These are phyloP conservation scores for Albugo candida DNA, from an alignment of 352 stramenopile genomes.

Conservation along the genomic window DNA sequence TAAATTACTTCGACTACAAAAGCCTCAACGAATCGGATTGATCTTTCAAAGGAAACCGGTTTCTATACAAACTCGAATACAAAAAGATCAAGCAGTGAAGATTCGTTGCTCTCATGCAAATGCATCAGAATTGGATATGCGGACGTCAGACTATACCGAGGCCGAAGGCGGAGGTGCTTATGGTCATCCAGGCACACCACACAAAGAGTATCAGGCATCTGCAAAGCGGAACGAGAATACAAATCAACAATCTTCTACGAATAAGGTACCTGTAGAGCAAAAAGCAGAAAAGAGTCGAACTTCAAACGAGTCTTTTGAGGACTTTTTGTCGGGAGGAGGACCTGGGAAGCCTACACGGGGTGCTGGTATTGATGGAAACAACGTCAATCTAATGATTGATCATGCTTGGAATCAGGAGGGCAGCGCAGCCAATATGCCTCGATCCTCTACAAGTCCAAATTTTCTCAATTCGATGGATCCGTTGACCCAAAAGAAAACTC, in stretches of 20 bases:
- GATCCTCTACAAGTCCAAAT: conserved; percentile 13
- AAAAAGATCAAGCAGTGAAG: no score
- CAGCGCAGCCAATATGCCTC: conserved; percentile 5
- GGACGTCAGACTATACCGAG: no score
- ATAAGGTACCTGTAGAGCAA: no score
- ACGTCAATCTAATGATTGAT: conserved; percentile 61
- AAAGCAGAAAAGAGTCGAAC: no score
- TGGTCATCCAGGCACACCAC: no score
- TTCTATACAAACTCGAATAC: no score
- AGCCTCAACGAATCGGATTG: conserved; percentile 29
- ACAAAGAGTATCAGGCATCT: no score
- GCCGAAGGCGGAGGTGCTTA: no score
- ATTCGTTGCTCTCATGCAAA: no score
- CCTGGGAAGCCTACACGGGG: conserved; percentile 3
- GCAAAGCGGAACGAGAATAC: no score
- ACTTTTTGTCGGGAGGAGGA: conserved; percentile 50
- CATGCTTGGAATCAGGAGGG: conserved; percentile 23
- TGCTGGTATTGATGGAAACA: conserved; percentile 5
- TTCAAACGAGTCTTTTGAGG: conserved; percentile 17
- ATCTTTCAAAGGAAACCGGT: conserved; percentile 57
- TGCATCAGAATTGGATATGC: no score
- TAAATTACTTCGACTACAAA: conserved; percentile 54
- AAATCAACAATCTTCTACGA: no score
- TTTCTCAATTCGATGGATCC: conserved; percentile 57
- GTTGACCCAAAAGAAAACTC: conserved; percentile 9